These are phyloP conservation scores for Xylaria acuta DNA, from an alignment of 495 filamentous ascomycete species.

Conservation along the genomic window DNA sequence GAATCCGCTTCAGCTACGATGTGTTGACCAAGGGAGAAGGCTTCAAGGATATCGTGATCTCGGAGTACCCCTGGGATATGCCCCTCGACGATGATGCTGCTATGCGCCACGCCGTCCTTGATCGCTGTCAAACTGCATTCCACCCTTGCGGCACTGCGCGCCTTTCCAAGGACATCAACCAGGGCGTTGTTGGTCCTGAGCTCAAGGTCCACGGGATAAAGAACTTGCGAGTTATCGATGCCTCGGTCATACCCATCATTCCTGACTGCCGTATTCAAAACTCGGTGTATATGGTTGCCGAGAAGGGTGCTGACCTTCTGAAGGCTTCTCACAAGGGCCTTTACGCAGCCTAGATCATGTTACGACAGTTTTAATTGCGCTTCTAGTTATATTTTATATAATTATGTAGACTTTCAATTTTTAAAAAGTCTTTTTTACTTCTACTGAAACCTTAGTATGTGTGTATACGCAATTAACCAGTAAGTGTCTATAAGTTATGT, in stretches of 20 bases:
- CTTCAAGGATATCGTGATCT: constrained; percentile 61
- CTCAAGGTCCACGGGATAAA: constrained; percentile 62
- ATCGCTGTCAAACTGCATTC: constrained; percentile 65
- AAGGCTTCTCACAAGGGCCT: constrained; percentile 22
- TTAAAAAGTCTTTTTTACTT: not conserved
- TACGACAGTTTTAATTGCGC: not conserved
- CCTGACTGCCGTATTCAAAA: constrained; percentile 55
- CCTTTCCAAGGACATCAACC: constrained; percentile 56
- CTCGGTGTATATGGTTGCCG: constrained; percentile 64
- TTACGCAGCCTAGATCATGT: not conserved
- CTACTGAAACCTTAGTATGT: not conserved
- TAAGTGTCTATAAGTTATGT: too few relatives aligned
- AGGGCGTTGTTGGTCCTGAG: constrained; percentile 61
- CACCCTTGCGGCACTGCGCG: constrained; percentile 64
- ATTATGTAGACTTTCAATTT: not conserved
- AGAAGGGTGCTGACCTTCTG: constrained; percentile 45
- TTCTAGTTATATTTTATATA: not conserved
- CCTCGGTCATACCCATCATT: constrained; percentile 55
- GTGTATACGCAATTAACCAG: too few relatives aligned
- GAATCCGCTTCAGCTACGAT: constrained; percentile 61
- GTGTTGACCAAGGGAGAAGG: constrained; percentile 62
- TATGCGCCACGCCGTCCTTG: constrained; percentile 64
- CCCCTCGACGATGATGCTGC: constrained; percentile 59
- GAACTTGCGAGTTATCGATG: constrained; percentile 59
- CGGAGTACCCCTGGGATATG: constrained; percentile 67